A percentile compares a stretch with the other conserved stretches of the same genome.
Conservation (phyloP, 2,329 filamentous ascomycete species). For the Orbilia ellipsospora region DNA sequence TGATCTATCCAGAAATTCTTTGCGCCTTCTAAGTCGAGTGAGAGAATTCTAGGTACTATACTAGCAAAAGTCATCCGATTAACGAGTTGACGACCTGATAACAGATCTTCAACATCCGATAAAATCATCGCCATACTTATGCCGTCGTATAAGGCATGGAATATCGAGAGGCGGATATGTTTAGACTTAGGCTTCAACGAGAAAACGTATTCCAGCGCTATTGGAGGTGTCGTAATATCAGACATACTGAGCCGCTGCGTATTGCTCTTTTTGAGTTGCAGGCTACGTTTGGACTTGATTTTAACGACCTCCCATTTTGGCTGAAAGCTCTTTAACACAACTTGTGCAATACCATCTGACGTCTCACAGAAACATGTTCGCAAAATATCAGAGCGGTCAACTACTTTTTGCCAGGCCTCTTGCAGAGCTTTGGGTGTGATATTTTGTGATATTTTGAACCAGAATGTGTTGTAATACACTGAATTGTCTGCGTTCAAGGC, state of each 20-base stretch:
- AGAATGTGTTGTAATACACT: constrained; percentile 82
- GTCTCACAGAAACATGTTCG: constrained; percentile 79
- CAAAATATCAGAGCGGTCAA: constrained; percentile 71
- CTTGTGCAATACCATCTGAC: constrained; percentile 80
- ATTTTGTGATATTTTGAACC: constrained; percentile 63
- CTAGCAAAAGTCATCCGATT: constrained; percentile 70
- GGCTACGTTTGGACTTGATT: constrained; percentile 49
- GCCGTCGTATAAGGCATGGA: constrained; percentile 89
- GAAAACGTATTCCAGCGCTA: constrained; percentile 38
- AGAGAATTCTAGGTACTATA: constrained; percentile 75
- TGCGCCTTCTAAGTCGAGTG: constrained; percentile 67
- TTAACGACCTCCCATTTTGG: constrained; percentile 65
- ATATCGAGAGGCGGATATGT: constrained; percentile 74
- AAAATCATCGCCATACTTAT: constrained; percentile 78
- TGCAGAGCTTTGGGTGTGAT: constrained; percentile 67
- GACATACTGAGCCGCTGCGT: constrained; percentile 52
- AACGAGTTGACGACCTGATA: constrained; percentile 61
- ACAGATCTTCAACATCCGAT: constrained; percentile 68
- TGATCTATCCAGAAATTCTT: constrained; percentile 75
- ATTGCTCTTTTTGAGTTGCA: background rate
- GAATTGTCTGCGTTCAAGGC: constrained; percentile 69
- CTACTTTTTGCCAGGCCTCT: constrained; percentile 70
- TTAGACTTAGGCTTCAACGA: constrained; percentile 23
- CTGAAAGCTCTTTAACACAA: constrained; percentile 67
- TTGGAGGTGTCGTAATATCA: constrained; percentile 60